A percentile compares a stretch with the other conserved stretches of the same genome.
These are phyloP conservation scores for Ganoderma leucocontextum DNA, from an alignment of 1,284 basidiomycete genomes.

Conservation along the genomic window DNA sequence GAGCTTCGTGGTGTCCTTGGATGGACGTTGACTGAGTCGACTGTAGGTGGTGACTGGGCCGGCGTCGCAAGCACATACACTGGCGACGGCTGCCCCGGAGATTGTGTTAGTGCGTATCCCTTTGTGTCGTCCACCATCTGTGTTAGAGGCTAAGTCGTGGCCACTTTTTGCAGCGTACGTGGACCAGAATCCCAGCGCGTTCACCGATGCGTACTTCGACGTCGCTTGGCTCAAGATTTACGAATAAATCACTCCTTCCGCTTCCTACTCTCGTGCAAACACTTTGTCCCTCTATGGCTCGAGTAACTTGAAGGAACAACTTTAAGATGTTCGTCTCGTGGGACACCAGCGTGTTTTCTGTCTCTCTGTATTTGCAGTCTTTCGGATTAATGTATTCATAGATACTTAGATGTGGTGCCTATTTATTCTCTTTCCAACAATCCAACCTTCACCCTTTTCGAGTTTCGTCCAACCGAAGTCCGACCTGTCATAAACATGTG, in stretches of 20 bases:
- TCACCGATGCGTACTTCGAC: conserved; percentile 74
- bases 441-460: too few relatives aligned
- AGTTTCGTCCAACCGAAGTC: too few relatives aligned
- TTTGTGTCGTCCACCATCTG: not conserved
- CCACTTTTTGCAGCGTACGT: conserved; percentile 55
- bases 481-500: too few relatives aligned
- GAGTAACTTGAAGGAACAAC: not conserved
- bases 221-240: conserved; percentile 60
- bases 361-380: not conserved
- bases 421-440: too few relatives aligned
- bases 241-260: conserved; percentile 25
- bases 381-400: not conserved
- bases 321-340: not conserved
- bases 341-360: not conserved
- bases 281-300: not conserved
- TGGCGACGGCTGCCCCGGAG: conserved; percentile 53
- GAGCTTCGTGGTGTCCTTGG: not conserved
- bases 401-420: not conserved
- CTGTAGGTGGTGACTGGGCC: conserved; percentile 60
- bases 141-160: not conserved
- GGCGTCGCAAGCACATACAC: conserved; percentile 48
- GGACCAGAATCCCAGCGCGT: conserved; percentile 69
- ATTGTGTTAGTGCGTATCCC: conserved; percentile 50
- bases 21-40: not conserved
- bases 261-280: too few relatives aligned